Percentiles rank a stretch among this genome's conserved stretches.
phyloP scores from a whole-genome alignment of 805 yeast species.

The Candida corydali region DNA sequence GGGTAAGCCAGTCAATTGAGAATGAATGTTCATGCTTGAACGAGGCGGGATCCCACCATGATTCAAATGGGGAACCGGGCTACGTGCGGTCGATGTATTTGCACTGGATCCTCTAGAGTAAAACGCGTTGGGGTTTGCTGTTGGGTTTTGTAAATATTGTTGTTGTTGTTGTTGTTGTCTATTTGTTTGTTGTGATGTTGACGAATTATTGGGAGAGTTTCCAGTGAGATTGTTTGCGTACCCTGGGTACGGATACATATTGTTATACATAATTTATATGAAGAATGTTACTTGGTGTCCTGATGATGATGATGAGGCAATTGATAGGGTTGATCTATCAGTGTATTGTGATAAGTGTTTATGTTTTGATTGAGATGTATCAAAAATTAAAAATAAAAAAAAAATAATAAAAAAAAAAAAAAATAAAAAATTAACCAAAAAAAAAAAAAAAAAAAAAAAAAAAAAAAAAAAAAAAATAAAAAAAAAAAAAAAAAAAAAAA shows the following conservation, averaged over 20 bases:
- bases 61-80: slow-evolving; percentile 9
- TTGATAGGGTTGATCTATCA: neutral
- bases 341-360: slow-evolving; percentile 4
- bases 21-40: slow-evolving; percentile 6
- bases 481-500: too few species aligned
- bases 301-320: neutral
- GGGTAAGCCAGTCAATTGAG: slow-evolving; percentile 5
- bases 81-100: slow-evolving; percentile 12
- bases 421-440: slow-evolving; percentile 5
- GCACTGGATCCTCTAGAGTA: slow-evolving; percentile 7
- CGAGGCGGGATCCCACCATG: slow-evolving; percentile 7
- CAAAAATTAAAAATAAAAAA: slow-evolving; percentile 7
- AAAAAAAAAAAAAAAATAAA: too few species aligned
- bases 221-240: slow-evolving; percentile 8
- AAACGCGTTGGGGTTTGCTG: slow-evolving; percentile 10
- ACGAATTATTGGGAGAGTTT: slow-evolving; percentile 10
- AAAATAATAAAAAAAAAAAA: slow-evolving; percentile 4
- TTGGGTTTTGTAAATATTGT: slow-evolving; percentile 15
- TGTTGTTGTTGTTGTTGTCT: slow-evolving; percentile 10
- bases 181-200: slow-evolving; percentile 13
- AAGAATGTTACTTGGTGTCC: slow-evolving; percentile 3
- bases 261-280: slow-evolving; percentile 9
- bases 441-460: slow-evolving; percentile 5
- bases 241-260: slow-evolving; percentile 10
- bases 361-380: slow-evolving; percentile 8